phyloP scores from a whole-genome alignment of 2,329 filamentous ascomycete genomes.

The Exophiala sp. region DNA sequence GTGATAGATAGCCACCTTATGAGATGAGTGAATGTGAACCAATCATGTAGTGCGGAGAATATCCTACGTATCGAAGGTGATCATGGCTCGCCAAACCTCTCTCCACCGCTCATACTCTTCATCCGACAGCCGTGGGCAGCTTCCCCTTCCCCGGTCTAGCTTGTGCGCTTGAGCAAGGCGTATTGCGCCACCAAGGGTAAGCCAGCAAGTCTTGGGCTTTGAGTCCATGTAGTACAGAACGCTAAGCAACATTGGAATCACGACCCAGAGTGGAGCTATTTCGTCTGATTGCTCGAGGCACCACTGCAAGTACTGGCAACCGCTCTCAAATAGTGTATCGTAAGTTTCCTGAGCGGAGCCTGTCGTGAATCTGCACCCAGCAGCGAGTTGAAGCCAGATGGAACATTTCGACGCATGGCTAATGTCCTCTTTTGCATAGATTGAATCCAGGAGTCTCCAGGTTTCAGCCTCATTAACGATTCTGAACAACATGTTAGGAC shows the following conservation, averaged over 20 bases:
- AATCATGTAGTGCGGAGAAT: not conserved
- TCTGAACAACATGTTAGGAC: not conserved
- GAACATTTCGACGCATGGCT: not conserved
- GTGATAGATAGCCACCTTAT: conserved; percentile 2
- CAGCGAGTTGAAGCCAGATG: conserved; percentile 1
- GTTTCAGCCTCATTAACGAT: not conserved
- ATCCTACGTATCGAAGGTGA: conserved; percentile 4
- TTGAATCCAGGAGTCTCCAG: conserved; percentile 1
- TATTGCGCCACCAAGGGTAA: conserved; percentile 1
- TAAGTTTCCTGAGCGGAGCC: not conserved
- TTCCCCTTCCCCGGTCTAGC: not conserved
- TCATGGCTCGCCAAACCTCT: conserved; percentile 8
- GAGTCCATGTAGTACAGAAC: not conserved
- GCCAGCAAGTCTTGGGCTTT: conserved; percentile 1
- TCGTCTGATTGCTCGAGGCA: conserved; percentile 5
- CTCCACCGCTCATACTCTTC: conserved; percentile 4
- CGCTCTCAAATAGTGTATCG: not conserved
- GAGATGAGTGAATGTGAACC: not conserved
- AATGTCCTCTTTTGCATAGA: not conserved
- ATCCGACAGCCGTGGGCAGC: not conserved
- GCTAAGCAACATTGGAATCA: not conserved
- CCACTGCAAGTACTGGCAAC: conserved; percentile 1
- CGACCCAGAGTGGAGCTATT: conserved; percentile 2
- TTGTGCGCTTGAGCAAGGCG: conserved; percentile 8
- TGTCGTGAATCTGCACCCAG: not conserved